A percentile compares a stretch with the other conserved stretches of the same genome.
Conservation (phyloP, 139 green algal species). For the Micractinium sp. region DNA sequence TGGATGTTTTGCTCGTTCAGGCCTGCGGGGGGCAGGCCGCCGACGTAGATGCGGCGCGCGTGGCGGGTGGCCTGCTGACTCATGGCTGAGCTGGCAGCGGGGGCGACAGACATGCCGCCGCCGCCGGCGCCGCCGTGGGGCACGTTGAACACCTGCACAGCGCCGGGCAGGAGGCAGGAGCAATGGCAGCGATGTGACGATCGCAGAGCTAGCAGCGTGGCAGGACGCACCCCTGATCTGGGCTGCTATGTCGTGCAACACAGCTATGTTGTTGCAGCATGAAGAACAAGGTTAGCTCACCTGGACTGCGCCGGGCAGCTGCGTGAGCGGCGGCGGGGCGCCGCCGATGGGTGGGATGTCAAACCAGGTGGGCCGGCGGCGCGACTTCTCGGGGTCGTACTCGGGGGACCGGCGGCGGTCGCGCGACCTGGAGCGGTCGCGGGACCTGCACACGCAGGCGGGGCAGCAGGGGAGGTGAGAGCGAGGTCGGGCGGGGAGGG, state of each 20-base stretch:
- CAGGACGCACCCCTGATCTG: neutral
- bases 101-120: conserved; percentile 12
- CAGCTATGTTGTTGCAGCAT: neutral
- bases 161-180: neutral
- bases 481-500: neutral
- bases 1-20: conserved; percentile 82
- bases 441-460: neutral
- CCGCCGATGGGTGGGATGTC: conserved; percentile 54
- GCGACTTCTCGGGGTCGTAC: conserved; percentile 39
- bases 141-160: conserved; percentile 1
- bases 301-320: conserved; percentile 44
- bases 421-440: conserved; percentile 4
- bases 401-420: conserved; percentile 26
- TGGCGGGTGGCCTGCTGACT: conserved; percentile 91
- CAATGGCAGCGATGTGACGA: neutral
- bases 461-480: neutral
- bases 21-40: conserved; percentile 88
- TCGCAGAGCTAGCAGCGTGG: too few species aligned
- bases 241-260: neutral
- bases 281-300: neutral
- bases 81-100: conserved; percentile 25
- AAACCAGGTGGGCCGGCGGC: conserved; percentile 54
- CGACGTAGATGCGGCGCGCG: conserved; percentile 95
- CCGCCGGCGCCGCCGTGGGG: neutral
- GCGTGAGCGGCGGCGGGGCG: conserved; percentile 42